Base-by-base conservation (phyloP, 768 basidiomycete species). In the Collybia mongolica region DNA sequence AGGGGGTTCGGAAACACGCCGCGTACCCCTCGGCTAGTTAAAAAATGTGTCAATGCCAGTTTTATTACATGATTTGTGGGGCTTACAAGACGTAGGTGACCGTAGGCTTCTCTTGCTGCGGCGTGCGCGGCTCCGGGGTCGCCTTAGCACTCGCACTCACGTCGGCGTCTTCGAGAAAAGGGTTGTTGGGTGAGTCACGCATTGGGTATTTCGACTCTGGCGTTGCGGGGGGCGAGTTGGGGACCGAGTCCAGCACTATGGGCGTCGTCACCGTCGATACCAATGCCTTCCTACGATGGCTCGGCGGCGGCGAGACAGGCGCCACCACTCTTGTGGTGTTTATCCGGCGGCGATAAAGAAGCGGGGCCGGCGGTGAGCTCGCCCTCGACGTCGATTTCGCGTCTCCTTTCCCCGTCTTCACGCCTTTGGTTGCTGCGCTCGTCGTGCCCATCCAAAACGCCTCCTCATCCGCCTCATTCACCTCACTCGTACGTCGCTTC, bases 31-130 rank as follows among this genome's bases (percentile, higher is more conserved):
- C 88, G 88, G 74, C 87, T 89, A 55, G 37, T 46, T 37, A 39
- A 36, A 39, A 36, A 4, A 28, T 41, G n/a, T 20, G 35, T 22
- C 5, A 40, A 38, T 12, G 29, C 11, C 3, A 8, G 17, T 2
- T 19, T 29, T n/a, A 19, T 22, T 36, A 59, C 38, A 56, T 45
- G 17, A 26, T 22, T 29, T 8, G 47, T 3, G 18, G 6, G 3
- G 80, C 86, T 59, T 65, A 89, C 87, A 89, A 89, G 41, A 90
- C 88, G 59, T 85, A 86, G 22, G 81, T 81, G 45, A 89, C 69
- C 2, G 77, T 86, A 0, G 83, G 82, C 57, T 76, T 77, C 62
- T 88, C 87, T 28, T 75, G 70, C 32, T 60, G 60, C 5, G 62
- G 67, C 39, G 65, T 67, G 12, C 79, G 77, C 0, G 65, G 60